phyloP scores from a whole-genome alignment of 345 rosid species.

The Citropsis articulata region DNA sequence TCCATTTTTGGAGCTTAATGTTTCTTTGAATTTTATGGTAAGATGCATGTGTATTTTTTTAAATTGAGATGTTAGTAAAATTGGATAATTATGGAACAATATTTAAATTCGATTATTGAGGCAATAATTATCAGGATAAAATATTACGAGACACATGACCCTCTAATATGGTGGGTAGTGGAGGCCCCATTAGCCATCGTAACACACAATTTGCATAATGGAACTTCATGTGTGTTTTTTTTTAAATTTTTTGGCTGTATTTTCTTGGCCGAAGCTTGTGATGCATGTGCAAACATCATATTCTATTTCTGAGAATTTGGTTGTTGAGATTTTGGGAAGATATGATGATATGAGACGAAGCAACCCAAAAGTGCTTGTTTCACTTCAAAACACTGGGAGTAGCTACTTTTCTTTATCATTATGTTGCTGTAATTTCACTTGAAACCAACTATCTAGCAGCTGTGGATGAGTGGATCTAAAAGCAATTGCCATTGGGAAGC shows the following conservation, averaged over 20 bases:
- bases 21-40: neutral
- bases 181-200: constrained; percentile 18
- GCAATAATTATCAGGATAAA: constrained; percentile 22
- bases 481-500: neutral
- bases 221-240: neutral
- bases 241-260: constrained; percentile 19
- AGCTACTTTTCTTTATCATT: neutral
- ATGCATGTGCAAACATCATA: constrained; percentile 12
- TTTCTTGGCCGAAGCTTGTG: constrained; percentile 23
- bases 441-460: neutral
- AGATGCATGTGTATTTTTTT: neutral
- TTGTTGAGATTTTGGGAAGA: neutral
- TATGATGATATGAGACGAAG: neutral
- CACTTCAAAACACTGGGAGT: neutral
- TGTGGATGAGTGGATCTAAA: neutral
- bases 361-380: neutral
- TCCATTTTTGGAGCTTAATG: neutral
- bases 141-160: neutral
- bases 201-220: constrained; percentile 19
- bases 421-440: neutral
- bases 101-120: constrained; percentile 17
- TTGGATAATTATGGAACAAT: constrained; percentile 2
- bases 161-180: constrained; percentile 12
- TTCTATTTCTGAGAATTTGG: constrained; percentile 11
- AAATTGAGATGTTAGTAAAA: neutral